A percentile compares a stretch with the other conserved stretches of the same genome.
Evolutionary conservation across 306 rosid genomes (phyloP).

Genomic region (Acacia crassicarpa): DNA sequence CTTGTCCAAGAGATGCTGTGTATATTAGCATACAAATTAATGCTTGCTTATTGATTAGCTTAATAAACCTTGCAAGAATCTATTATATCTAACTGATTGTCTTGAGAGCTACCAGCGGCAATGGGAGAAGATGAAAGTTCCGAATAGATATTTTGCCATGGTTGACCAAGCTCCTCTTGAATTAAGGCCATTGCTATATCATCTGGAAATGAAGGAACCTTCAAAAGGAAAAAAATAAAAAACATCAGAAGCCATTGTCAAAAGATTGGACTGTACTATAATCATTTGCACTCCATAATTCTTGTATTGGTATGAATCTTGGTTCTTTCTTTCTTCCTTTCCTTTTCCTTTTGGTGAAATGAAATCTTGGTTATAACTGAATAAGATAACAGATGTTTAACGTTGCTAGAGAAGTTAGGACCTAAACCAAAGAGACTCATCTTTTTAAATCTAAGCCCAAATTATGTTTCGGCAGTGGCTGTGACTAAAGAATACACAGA

Average conservation of each 20-base stretch:
- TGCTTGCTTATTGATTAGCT: conserved; percentile 24
- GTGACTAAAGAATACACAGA: conserved; percentile 19
- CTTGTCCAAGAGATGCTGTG: conserved; percentile 99
- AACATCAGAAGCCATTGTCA: conserved; percentile 31
- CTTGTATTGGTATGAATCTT: background rate
- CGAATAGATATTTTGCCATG: conserved; percentile 85
- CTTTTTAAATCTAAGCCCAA: conserved; percentile 13
- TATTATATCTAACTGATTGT: conserved; percentile 41
- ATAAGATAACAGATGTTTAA: conserved; percentile 1
- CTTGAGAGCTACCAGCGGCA: conserved; percentile 81
- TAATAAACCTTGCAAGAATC: conserved; percentile 25
- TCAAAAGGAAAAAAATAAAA: conserved; percentile 36
- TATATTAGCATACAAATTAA: conserved; percentile 36
- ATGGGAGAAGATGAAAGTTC: conserved; percentile 95
- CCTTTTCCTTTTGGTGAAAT: background rate
- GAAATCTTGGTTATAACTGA: conserved; percentile 5
- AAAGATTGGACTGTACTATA: conserved; percentile 10
- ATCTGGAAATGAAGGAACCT: conserved; percentile 99
- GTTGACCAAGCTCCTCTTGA: conserved; percentile 98
- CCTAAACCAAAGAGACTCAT: background rate
- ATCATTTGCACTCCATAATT: conserved; percentile 18
- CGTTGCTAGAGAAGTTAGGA: conserved; percentile 31
- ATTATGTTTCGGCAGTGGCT: conserved; percentile 4
- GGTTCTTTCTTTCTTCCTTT: background rate
- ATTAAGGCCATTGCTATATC: conserved; percentile 96